Conservation (phyloP, 1,284 basidiomycete species). For the Hypsizygus ulmarius region DNA sequence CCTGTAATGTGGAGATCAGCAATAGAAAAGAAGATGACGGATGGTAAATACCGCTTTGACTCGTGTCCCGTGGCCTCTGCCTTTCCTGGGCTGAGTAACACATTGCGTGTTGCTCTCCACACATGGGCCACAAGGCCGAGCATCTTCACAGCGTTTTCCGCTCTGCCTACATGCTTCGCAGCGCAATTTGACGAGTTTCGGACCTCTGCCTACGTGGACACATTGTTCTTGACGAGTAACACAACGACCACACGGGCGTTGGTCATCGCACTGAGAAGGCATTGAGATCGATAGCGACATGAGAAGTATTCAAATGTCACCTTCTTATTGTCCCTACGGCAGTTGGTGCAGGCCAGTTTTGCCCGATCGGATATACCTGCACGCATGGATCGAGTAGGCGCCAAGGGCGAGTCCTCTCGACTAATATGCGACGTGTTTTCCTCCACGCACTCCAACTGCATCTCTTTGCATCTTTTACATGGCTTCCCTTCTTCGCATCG, state of each 20-base stretch:
- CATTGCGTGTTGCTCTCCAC: constrained; percentile 43
- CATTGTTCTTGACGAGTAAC: constrained; percentile 51
- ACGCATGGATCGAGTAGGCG: constrained; percentile 24
- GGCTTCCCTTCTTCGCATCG: constrained; percentile 53
- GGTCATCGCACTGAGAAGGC: constrained; percentile 47
- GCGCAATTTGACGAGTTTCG: constrained; percentile 53
- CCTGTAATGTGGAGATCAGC: constrained; percentile 31
- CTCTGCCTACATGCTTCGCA: constrained; percentile 54
- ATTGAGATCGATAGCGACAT: constrained; percentile 9
- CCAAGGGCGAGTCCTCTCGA: constrained; percentile 23
- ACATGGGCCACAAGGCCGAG: constrained; percentile 52
- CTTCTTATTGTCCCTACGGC: constrained; percentile 62
- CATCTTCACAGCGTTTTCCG: constrained; percentile 55
- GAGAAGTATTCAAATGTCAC: constrained; percentile 24
- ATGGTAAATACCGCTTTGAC: constrained; percentile 47
- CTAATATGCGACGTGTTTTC: constrained; percentile 26
- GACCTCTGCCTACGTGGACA: constrained; percentile 49
- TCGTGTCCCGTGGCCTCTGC: constrained; percentile 52
- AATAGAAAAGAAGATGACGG: constrained; percentile 12
- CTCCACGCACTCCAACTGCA: constrained; percentile 39
- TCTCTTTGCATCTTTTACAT: constrained; percentile 46
- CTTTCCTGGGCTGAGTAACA: constrained; percentile 46
- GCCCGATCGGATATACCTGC: constrained; percentile 42
- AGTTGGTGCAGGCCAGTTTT: constrained; percentile 54
- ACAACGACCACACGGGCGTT: constrained; percentile 57